These are phyloP conservation scores for Caloboletus firmus DNA, from an alignment of 1,284 basidiomycete genomes.

Conservation along the genomic window DNA sequence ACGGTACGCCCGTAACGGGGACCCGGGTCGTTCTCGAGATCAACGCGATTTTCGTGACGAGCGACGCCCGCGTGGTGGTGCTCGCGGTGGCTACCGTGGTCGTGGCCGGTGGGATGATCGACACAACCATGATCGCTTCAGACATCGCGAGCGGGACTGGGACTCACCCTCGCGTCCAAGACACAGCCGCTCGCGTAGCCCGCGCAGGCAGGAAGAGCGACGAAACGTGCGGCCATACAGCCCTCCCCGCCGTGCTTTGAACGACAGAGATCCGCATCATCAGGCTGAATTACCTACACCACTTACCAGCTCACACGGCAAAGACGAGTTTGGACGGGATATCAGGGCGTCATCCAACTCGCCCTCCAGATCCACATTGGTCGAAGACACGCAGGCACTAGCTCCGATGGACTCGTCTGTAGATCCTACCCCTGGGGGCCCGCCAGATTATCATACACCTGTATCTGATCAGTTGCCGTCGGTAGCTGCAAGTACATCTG, in stretches of 20 bases:
- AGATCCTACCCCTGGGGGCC: constrained; percentile 41
- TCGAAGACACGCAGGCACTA: constrained; percentile 35
- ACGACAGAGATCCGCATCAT: constrained; percentile 25
- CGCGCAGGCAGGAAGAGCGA: constrained; percentile 52
- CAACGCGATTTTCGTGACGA: constrained; percentile 48
- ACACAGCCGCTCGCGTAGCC: constrained; percentile 71
- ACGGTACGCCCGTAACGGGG: constrained; percentile 48
- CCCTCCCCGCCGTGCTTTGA: constrained; percentile 49
- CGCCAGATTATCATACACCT: constrained; percentile 47
- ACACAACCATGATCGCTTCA: constrained; percentile 46
- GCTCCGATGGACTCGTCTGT: constrained; percentile 37
- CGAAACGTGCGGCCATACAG: constrained; percentile 56
- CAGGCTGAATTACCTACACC: constrained; percentile 25
- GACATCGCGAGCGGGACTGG: constrained; percentile 48
- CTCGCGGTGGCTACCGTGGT: constrained; percentile 40
- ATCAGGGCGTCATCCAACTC: constrained; percentile 51
- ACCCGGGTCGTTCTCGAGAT: constrained; percentile 49
- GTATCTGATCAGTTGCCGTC: constrained; percentile 45
- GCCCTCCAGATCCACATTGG: constrained; percentile 31
- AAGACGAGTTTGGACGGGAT: constrained; percentile 82
- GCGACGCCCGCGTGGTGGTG: constrained; percentile 42
- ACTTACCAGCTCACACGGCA: constrained; percentile 41
- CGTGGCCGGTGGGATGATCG: constrained; percentile 42
- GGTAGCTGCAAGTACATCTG: constrained; percentile 57
- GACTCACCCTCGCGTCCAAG: constrained; percentile 44